Evolutionary conservation across 1,284 basidiomycete species (phyloP).

Genomic region (Sporisorium exsertum): DNA sequence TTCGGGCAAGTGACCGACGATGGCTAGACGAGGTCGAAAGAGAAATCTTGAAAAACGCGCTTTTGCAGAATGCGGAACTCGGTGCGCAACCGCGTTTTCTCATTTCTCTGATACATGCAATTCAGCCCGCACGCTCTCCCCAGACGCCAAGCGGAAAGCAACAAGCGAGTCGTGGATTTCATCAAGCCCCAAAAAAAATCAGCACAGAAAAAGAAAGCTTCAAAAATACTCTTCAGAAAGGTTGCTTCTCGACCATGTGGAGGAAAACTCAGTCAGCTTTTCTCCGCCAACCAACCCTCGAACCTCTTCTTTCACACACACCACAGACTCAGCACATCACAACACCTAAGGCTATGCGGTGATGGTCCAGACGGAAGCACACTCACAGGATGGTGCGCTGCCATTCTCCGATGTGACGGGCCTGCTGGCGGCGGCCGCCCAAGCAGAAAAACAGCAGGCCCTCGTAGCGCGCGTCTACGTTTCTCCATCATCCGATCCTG

Average conservation of each 20-base stretch:
- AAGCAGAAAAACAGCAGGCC: slow-evolving; percentile 45
- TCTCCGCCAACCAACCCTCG: slow-evolving; percentile 9
- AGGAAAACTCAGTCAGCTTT: slow-evolving; percentile 31
- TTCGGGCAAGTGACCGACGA: too few species aligned
- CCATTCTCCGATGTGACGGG: slow-evolving; percentile 44
- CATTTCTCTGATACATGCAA: too few species aligned
- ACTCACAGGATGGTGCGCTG: slow-evolving; percentile 31
- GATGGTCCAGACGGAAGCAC: neutral
- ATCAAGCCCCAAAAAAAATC: slow-evolving; percentile 1
- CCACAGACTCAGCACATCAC: slow-evolving; percentile 1
- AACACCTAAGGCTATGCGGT: neutral
- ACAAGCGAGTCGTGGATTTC: too few species aligned
- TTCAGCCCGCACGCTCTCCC: too few species aligned
- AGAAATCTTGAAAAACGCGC: neutral
- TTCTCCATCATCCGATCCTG: slow-evolving; percentile 1
- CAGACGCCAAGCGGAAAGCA: too few species aligned
- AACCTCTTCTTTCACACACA: neutral
- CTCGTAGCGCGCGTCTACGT: slow-evolving; percentile 38
- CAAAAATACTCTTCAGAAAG: neutral
- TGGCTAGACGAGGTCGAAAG: too few species aligned
- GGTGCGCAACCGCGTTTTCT: neutral
- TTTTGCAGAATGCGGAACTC: neutral
- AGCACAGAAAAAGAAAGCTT: neutral
- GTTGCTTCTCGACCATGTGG: slow-evolving; percentile 6
- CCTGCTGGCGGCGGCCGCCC: slow-evolving; percentile 32